These are phyloP conservation scores for Calophaca sinica DNA, from an alignment of 306 rosid genomes.

Conservation along the genomic window DNA sequence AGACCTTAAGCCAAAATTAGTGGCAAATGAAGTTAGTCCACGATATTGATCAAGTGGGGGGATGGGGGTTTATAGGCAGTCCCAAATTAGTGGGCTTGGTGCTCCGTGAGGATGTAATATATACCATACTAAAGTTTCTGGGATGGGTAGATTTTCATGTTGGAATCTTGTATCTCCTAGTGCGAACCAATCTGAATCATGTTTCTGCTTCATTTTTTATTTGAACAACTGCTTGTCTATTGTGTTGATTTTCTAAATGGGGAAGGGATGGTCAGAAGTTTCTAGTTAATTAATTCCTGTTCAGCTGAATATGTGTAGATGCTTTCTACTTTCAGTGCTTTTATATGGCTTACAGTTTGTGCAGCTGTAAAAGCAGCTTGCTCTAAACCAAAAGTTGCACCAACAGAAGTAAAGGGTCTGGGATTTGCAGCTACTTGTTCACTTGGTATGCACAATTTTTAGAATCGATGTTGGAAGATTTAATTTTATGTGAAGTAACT, in stretches of 20 bases:
- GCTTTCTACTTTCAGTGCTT: conserved; percentile 21
- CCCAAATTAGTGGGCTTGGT: conserved; percentile 34
- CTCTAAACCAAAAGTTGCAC: conserved; percentile 69
- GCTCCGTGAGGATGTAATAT: conserved; percentile 18
- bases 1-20: no score
- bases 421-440: conserved; percentile 99
- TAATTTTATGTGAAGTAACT: conserved; percentile 14
- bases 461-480: conserved; percentile 20
- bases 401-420: conserved; percentile 76
- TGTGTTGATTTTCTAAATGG: conserved; percentile 32
- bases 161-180: conserved; percentile 5
- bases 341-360: conserved; percentile 88
- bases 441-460: conserved; percentile 66
- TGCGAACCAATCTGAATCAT: conserved; percentile 19
- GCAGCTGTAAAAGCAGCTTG: conserved; percentile 88
- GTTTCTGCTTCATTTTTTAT: conserved; percentile 28
- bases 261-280: conserved; percentile 16
- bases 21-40: conserved; percentile 31
- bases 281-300: conserved; percentile 32
- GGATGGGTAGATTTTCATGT: conserved; percentile 11
- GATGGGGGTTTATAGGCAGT: conserved; percentile 5
- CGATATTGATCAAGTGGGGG: background rate
- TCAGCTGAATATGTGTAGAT: conserved; percentile 17
- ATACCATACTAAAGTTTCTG: background rate
- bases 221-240: conserved; percentile 33